phyloP scores from a whole-genome alignment of 2,329 filamentous ascomycete species.

The Botrytis fabae region DNA sequence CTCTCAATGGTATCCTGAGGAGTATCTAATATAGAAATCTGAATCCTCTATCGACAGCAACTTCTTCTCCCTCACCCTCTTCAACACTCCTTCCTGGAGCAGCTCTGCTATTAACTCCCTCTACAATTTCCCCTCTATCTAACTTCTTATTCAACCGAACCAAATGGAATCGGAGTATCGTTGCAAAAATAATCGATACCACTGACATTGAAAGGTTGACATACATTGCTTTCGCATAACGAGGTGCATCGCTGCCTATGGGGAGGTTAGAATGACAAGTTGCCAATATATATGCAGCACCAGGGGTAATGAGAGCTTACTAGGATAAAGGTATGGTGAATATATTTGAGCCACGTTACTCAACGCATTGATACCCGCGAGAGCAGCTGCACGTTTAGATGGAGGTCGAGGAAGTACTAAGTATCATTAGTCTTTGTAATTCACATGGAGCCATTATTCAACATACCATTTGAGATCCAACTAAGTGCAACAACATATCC shows the following conservation, averaged over 20 bases:
- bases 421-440: background rate
- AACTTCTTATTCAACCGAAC: slow-evolving; percentile 68
- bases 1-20: background rate
- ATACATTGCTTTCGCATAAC: slow-evolving; percentile 53
- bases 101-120: slow-evolving; percentile 41
- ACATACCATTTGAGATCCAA: slow-evolving; percentile 64
- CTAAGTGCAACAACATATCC: slow-evolving; percentile 54
- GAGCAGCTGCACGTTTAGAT: slow-evolving; percentile 30
- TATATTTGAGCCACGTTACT: slow-evolving; percentile 67
- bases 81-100: background rate
- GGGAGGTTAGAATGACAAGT: background rate
- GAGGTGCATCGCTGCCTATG: slow-evolving; percentile 12
- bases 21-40: slow-evolving; percentile 4
- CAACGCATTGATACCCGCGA: slow-evolving; percentile 29
- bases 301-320: background rate
- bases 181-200: slow-evolving; percentile 63
- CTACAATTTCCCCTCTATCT: slow-evolving; percentile 56
- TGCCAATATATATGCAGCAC: too few relatives aligned
- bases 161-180: slow-evolving; percentile 62
- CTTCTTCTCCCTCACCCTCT: slow-evolving; percentile 16
- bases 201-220: slow-evolving; percentile 67
- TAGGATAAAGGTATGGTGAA: slow-evolving; percentile 54
- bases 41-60: slow-evolving; percentile 20
- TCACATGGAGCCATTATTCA: background rate
- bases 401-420: slow-evolving; percentile 41